Conservation (phyloP, 306 rosid species). For the Luffa aegyptiaca region DNA sequence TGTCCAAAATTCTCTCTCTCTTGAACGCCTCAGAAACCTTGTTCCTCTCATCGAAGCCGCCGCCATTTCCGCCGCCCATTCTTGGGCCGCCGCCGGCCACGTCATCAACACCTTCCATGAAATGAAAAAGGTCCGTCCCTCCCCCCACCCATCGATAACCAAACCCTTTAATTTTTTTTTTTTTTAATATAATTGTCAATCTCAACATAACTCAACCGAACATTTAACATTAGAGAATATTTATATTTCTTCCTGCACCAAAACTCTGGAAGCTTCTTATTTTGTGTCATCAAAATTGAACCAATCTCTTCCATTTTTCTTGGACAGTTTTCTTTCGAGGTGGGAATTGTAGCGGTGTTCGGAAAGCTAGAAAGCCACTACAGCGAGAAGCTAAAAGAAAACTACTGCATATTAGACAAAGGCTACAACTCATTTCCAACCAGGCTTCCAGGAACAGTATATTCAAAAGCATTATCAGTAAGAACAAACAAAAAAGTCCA, state of each 20-base stretch:
- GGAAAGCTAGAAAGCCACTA: constrained; percentile 47
- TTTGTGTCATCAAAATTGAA: too few relatives aligned
- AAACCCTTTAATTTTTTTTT: too few relatives aligned
- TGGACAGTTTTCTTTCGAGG: constrained; percentile 63
- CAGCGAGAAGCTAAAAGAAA: constrained; percentile 49
- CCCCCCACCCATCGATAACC: too few relatives aligned
- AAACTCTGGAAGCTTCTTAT: too few relatives aligned
- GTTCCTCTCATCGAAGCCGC: constrained; percentile 36
- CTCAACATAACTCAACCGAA: too few relatives aligned
- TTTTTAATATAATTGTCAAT: too few relatives aligned
- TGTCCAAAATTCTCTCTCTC: constrained; percentile 53
- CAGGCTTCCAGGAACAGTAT: constrained; percentile 55
- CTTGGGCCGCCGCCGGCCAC: constrained; percentile 40
- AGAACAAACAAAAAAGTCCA: background rate
- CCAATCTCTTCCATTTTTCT: background rate
- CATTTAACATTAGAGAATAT: too few relatives aligned
- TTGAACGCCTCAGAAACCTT: constrained; percentile 30
- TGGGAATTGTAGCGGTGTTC: constrained; percentile 65
- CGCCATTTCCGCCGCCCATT: constrained; percentile 46
- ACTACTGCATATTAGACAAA: constrained; percentile 59
- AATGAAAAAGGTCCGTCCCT: constrained; percentile 59
- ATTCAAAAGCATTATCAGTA: constrained; percentile 75
- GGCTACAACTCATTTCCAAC: constrained; percentile 86
- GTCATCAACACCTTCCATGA: constrained; percentile 43
- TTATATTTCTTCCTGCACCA: too few relatives aligned